phyloP scores from a whole-genome alignment of 169 alveolate genomes.

The Amoebophrya sp. region DNA sequence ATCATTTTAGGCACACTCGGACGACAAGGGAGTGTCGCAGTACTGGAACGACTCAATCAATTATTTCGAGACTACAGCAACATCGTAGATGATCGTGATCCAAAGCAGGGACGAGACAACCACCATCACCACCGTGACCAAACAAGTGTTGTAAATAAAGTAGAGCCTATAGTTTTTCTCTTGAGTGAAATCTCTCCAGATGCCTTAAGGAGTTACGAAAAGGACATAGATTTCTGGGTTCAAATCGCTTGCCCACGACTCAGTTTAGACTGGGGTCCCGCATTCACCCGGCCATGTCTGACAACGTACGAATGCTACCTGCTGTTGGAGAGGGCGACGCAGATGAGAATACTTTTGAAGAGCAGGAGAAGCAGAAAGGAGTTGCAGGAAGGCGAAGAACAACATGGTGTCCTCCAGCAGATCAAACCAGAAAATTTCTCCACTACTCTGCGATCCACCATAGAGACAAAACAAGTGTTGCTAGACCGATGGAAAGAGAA shows the following conservation, averaged over 20 bases:
- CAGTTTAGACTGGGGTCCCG: conserved; percentile 94
- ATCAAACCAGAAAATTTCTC: too few relatives aligned
- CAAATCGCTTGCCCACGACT: conserved; percentile 98
- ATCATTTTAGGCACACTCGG: conserved; percentile 84
- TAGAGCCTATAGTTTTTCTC: not conserved
- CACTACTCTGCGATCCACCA: too few relatives aligned
- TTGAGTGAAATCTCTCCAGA: not conserved
- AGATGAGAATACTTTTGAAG: too few relatives aligned
- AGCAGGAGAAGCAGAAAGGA: too few relatives aligned
- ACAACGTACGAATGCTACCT: conserved; percentile 94
- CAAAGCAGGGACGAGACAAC: too few relatives aligned
- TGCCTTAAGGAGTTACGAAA: not conserved
- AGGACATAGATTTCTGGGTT: conserved; percentile 48
- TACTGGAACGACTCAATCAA: conserved; percentile 61
- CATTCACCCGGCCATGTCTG: conserved; percentile 82
- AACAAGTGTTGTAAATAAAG: too few relatives aligned
- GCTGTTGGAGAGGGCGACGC: too few relatives aligned
- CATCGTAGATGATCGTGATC: not conserved
- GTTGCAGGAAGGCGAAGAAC: too few relatives aligned
- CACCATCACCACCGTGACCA: too few relatives aligned
- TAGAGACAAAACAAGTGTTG: too few relatives aligned
- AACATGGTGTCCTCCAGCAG: too few relatives aligned
- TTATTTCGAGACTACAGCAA: not conserved
- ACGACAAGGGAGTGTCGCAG: conserved; percentile 73
- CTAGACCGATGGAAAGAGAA: too few relatives aligned